Evolutionary conservation across 2,329 filamentous ascomycete genomes (phyloP), one percentile per base, ranked within the genome.

Genomic region (Acephala macrosclerotiorum): DNA sequence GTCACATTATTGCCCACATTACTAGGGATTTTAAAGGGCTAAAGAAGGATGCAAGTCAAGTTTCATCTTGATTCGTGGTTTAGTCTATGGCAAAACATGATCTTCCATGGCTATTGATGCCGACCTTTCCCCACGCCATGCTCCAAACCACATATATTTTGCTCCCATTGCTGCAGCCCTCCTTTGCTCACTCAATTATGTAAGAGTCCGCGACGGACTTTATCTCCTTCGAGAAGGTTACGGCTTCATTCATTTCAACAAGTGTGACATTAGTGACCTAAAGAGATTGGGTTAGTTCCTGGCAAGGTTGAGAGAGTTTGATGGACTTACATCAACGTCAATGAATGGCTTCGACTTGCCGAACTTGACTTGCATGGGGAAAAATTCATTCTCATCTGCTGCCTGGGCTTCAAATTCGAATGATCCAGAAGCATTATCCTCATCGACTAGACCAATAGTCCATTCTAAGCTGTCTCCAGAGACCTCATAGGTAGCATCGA

Each of bases 371-470:
- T 87, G 91, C 94, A 99, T 98, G 0, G 96, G 96, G 89, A 99
- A 99, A 83, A 98, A 98, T 74, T 97, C 94, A 64, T 93, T 90
- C 77, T 98, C 96, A 71, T 94, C 92, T 63, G 89, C 87, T 12
- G 92, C 92, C 77, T 92, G 89, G 1, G 94, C 93, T 80, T 98
- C 96, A 72, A 99, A 98, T 78, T 99, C 96, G 75, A 99, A 98
- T 56, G 92, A 91, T 20, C 96, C 96, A 47, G 84, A 94, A 20
- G 89, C 81, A 77, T 96, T 97, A 65, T 90, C 90, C 59, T 93
- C 90, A 74, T 94, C 91, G 47, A 98, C 89, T 4, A 88, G 87
- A 67, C 96, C 95, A 73, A 99, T 92, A 49, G 90, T 91, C 96
- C 96, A 99, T 77, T 98, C 95, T 64, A 99, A 80, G 77, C 89